These are phyloP conservation scores for Posidonia oceanica DNA, from an alignment of 116 monocot genomes.

Conservation along the genomic window DNA sequence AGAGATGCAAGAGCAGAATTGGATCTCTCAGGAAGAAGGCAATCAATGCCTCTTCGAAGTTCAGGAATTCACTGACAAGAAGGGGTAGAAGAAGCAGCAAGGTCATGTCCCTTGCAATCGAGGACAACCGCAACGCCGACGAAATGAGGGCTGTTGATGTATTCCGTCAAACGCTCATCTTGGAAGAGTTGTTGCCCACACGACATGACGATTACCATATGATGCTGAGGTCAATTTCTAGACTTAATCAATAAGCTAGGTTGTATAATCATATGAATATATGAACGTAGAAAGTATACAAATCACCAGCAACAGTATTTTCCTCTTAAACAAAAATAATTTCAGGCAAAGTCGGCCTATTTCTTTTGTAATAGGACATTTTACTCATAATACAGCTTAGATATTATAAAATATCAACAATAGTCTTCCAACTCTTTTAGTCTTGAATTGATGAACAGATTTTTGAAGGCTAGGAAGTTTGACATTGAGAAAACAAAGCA, in stretches of 20 bases:
- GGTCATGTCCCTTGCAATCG: constrained; percentile 38
- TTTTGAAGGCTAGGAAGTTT: constrained; percentile 35
- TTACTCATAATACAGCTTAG: not conserved
- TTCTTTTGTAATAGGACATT: not conserved
- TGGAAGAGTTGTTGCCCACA: constrained; percentile 48
- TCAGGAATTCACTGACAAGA: constrained; percentile 40
- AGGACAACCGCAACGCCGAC: constrained; percentile 42
- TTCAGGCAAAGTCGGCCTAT: too few relatives aligned
- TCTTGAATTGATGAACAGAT: constrained; percentile 5
- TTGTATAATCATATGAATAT: not conserved
- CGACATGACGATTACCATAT: constrained; percentile 62
- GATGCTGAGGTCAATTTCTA: constrained; percentile 32
- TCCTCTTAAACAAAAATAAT: too few relatives aligned
- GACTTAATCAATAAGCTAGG: not conserved
- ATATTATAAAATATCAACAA: too few relatives aligned
- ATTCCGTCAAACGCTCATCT: constrained; percentile 39
- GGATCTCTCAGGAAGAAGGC: constrained; percentile 44
- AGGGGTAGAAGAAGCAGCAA: constrained; percentile 32
- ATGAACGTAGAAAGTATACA: not conserved
- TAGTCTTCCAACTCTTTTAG: too few relatives aligned
- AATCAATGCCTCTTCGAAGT: constrained; percentile 41
- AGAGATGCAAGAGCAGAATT: constrained; percentile 31
- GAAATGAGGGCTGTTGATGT: constrained; percentile 58
- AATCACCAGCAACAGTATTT: not conserved
- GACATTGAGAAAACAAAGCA: constrained; percentile 29